Evolutionary conservation across 2,329 filamentous ascomycete species (phyloP).

Genomic region (Didymella arachidicola): DNA sequence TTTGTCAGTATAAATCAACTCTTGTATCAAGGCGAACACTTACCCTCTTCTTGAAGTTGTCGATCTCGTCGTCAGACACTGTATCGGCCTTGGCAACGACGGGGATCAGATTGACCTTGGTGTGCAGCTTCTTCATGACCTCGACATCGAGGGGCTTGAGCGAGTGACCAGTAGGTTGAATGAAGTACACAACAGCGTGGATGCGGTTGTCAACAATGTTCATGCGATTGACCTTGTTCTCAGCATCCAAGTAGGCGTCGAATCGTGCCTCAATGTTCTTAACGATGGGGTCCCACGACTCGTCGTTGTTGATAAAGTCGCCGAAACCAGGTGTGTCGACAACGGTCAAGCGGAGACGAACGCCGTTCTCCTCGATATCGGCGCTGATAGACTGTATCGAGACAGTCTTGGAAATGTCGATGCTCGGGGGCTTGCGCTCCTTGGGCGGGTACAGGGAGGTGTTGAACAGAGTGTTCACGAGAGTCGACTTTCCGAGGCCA

Average conservation of each 20-base stretch:
- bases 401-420: constrained; percentile 90
- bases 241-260: constrained; percentile 96
- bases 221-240: constrained; percentile 99
- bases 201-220: constrained; percentile 99
- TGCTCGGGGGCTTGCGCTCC: constrained; percentile 96
- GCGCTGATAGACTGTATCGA: constrained; percentile 63
- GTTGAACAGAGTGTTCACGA: constrained; percentile 99
- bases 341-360: constrained; percentile 93
- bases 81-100: constrained; percentile 99
- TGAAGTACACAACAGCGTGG: constrained; percentile 99
- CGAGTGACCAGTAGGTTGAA: constrained; percentile 97
- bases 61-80: constrained; percentile 94
- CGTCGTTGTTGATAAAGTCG: constrained; percentile 99
- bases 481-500: constrained; percentile 96
- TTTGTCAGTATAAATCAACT: constrained; percentile 22
- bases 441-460: constrained; percentile 98
- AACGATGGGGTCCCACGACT: constrained; percentile 98
- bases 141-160: constrained; percentile 98
- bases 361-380: constrained; percentile 94
- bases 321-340: constrained; percentile 98
- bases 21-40: constrained; percentile 50
- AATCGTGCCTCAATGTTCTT: constrained; percentile 99
- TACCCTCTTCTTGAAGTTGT: constrained; percentile 94
- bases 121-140: constrained; percentile 98
- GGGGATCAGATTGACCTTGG: constrained; percentile 99